Conservation (phyloP, 1,284 basidiomycete genomes). For the Pascua sp. region DNA sequence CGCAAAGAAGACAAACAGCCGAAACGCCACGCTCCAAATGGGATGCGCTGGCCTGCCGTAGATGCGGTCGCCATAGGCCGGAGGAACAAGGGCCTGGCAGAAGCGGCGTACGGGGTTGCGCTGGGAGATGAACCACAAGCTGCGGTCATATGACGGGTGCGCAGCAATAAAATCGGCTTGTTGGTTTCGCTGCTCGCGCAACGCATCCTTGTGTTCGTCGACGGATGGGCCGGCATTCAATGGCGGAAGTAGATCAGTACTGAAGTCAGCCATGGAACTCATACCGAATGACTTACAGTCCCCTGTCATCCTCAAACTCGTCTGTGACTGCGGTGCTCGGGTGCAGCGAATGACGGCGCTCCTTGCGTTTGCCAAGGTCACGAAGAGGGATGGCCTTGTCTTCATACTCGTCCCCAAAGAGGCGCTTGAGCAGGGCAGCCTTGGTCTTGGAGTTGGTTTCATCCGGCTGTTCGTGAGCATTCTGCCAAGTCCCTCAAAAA, state of each 20-base stretch:
- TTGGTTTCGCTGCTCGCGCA: constrained; percentile 71
- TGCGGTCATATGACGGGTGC: constrained; percentile 86
- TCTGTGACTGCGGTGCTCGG: constrained; percentile 1
- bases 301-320: constrained; percentile 37
- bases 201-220: constrained; percentile 54
- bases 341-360: neutral
- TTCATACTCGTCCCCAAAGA: constrained; percentile 34
- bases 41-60: constrained; percentile 68
- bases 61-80: constrained; percentile 79
- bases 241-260: constrained; percentile 41
- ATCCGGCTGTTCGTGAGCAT: neutral
- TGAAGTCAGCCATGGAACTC: constrained; percentile 1
- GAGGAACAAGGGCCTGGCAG: constrained; percentile 80
- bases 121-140: constrained; percentile 87
- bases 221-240: constrained; percentile 30
- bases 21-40: constrained; percentile 68
- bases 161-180: constrained; percentile 83
- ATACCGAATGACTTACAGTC: constrained; percentile 26
- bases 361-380: neutral
- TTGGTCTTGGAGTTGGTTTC: constrained; percentile 12
- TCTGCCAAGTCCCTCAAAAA: neutral
- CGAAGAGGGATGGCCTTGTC: neutral
- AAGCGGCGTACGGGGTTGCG: constrained; percentile 67
- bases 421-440: constrained; percentile 22
- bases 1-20: constrained; percentile 67